Evolutionary conservation across 805 yeast species (phyloP), one percentile per base, ranked within the genome.

Genomic region (Danielia oregonensis): DNA sequence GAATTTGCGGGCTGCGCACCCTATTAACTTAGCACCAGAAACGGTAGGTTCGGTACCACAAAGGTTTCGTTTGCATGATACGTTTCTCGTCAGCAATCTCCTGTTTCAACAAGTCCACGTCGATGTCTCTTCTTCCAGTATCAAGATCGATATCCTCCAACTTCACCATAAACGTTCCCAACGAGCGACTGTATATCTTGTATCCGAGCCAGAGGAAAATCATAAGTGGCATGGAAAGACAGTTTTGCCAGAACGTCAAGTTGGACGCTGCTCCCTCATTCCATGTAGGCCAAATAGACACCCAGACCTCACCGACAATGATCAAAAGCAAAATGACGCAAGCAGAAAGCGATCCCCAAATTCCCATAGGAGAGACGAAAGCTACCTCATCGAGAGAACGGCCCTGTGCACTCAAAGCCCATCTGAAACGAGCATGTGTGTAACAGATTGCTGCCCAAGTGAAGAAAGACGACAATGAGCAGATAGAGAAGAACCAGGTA

Each of bases 71-170:
- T 3, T 53, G 49, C 25, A 61, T 31, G 16, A 31, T 28, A 3
- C 59, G 61, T 41, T 44, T 55, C 26, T 61, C 65, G 36, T 61
- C 65, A 10, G 63, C 64, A 11, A 57, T 38, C 29, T 47, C 65
- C 38, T 61, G 67, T 42, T 60, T 64, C 51, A 66, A 59, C 11
- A 42, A 27, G 40, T 65, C 70, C 23, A 63, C 32, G 40, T 65
- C 67, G 30, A 60, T 37, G 44, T 58, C 55, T 24, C 57, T 47
- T 62, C 82, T 69, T 34, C 86, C 86, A 17, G 78, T 67, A 44
- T 76, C 80, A 25, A 80, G 67, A 48, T 80, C 86, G 52, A 79
- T 66, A 28, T 76, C 78, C 17, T 54, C 49, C 18, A 73, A 68
- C 15, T 56, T 63, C 39, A 76, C 59, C 50, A 58, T 54, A 19